Conservation (phyloP, 345 rosid species). For the Bretschneidera sinensis region DNA sequence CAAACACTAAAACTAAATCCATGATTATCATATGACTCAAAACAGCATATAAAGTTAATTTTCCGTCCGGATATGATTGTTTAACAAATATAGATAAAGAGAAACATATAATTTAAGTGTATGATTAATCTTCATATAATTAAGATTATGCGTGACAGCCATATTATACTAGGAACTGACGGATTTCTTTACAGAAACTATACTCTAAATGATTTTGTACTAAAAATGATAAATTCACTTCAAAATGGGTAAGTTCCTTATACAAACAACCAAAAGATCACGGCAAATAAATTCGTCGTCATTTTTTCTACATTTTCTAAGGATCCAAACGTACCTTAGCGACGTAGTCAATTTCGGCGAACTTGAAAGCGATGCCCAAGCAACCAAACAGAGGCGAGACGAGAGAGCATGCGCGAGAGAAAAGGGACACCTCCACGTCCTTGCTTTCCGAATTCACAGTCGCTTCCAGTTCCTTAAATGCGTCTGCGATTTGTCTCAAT, state of each 20-base stretch:
- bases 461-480: slow-evolving; percentile 59
- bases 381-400: slow-evolving; percentile 94
- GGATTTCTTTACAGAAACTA: too few relatives aligned
- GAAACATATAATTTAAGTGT: too few relatives aligned
- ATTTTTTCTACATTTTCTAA: background rate
- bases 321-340: slow-evolving; percentile 50
- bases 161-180: too few relatives aligned
- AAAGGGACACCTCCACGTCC: slow-evolving; percentile 58
- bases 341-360: slow-evolving; percentile 94
- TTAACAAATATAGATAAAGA: too few relatives aligned
- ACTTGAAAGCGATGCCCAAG: slow-evolving; percentile 92
- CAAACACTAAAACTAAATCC: background rate
- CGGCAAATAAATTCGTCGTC: background rate
- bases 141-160: too few relatives aligned
- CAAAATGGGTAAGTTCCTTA: too few relatives aligned
- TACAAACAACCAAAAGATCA: too few relatives aligned
- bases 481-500: slow-evolving; percentile 52
- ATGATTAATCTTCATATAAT: too few relatives aligned
- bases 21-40: background rate
- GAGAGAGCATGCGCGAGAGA: slow-evolving; percentile 80
- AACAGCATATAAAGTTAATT: background rate
- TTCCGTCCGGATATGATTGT: too few relatives aligned
- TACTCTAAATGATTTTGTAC: too few relatives aligned
- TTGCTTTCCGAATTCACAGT: slow-evolving; percentile 34
- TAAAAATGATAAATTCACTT: too few relatives aligned